These are phyloP conservation scores for Scalesia atractyloides DNA, from an alignment of 129 eudicot genomes.

Conservation along the genomic window DNA sequence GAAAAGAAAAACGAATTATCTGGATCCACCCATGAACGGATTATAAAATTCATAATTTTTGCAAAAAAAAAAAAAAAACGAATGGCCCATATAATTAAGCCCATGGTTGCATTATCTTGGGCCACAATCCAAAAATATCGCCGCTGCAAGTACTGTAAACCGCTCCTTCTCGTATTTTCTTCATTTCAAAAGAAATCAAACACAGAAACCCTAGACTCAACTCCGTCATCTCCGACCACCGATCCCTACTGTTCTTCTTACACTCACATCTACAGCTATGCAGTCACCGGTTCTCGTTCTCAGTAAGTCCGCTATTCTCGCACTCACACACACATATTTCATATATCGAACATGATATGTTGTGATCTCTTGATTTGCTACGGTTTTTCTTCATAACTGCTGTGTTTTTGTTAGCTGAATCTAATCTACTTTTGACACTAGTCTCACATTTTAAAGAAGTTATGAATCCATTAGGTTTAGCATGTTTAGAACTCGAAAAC, in stretches of 20 bases:
- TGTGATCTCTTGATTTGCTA: slow-evolving; percentile 28
- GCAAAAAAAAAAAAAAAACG: no score
- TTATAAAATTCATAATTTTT: no score
- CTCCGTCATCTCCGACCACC: slow-evolving; percentile 22
- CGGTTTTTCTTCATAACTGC: neutral
- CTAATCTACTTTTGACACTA: slow-evolving; percentile 20
- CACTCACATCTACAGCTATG: slow-evolving; percentile 36
- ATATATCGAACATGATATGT: neutral
- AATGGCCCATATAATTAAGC: neutral
- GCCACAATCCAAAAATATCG: slow-evolving; percentile 5
- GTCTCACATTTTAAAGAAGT: slow-evolving; percentile 1
- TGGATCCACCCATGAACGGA: no score
- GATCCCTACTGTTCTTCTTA: slow-evolving; percentile 5
- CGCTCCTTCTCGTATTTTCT: slow-evolving; percentile 26
- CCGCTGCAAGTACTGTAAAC: slow-evolving; percentile 4
- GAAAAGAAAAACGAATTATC: no score
- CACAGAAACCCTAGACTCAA: slow-evolving; percentile 36
- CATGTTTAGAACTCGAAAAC: neutral
- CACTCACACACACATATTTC: slow-evolving; percentile 8
- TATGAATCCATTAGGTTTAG: slow-evolving; percentile 16
- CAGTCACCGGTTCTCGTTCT: slow-evolving; percentile 79
- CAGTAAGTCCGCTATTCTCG: slow-evolving; percentile 44
- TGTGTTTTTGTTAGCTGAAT: neutral
- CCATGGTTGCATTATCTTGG: neutral
- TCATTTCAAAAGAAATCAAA: slow-evolving; percentile 23